These are phyloP conservation scores for Macrocybe gigantea DNA, from an alignment of 768 basidiomycete genomes.

Conservation along the genomic window DNA sequence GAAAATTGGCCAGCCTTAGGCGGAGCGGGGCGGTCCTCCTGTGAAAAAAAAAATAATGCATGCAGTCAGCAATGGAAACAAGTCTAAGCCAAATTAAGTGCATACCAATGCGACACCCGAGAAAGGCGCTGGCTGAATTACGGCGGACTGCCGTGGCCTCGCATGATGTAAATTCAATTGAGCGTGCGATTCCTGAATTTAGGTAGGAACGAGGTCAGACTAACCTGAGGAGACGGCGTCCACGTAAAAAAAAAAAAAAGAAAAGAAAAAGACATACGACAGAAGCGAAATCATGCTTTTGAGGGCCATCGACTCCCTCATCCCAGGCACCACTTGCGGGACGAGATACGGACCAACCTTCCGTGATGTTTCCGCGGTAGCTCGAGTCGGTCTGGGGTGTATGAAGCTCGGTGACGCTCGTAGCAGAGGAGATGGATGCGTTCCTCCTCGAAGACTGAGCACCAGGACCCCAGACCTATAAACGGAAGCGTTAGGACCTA, in stretches of 20 bases:
- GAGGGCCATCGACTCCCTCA: constrained; percentile 40
- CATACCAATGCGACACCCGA: constrained; percentile 36
- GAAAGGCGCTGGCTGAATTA: constrained; percentile 28
- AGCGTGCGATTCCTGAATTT: constrained; percentile 36
- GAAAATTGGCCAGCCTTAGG: constrained; percentile 45
- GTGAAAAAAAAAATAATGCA: constrained; percentile 13
- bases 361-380: constrained; percentile 41
- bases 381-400: constrained; percentile 37
- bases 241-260: constrained; percentile 9
- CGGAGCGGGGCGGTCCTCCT: constrained; percentile 42
- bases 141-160: constrained; percentile 39
- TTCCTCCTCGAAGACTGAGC: constrained; percentile 49
- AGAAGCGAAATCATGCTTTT: constrained; percentile 37
- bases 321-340: constrained; percentile 57
- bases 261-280: constrained; percentile 1
- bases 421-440: constrained; percentile 54
- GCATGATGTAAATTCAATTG: constrained; percentile 38
- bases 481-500: constrained; percentile 10
- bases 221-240: constrained; percentile 6
- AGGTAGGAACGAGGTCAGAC: constrained; percentile 3
- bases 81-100: constrained; percentile 7
- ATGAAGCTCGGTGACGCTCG: constrained; percentile 45
- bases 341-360: constrained; percentile 47
- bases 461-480: constrained; percentile 55
- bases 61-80: constrained; percentile 8